Conservation (phyloP, 164 flowering plant species). For the Akebia trifoliata region DNA sequence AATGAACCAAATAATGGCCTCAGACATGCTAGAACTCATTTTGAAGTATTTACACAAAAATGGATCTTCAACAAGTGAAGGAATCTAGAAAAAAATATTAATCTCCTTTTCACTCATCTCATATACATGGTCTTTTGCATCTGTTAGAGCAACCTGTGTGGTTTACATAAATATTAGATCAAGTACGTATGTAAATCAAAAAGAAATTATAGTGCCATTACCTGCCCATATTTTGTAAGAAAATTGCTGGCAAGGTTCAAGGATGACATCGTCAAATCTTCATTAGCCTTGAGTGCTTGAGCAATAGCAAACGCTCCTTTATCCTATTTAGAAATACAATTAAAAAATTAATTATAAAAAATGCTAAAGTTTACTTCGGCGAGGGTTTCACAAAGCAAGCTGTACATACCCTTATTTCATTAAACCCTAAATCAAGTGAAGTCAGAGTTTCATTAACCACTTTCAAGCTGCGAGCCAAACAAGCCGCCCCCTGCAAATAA, state of each 20-base stretch:
- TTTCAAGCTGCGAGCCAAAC: slow-evolving; percentile 87
- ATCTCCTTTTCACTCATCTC: slow-evolving; percentile 90
- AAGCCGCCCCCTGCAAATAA: slow-evolving; percentile 65
- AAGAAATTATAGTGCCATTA: slow-evolving; percentile 10
- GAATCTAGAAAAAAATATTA: slow-evolving; percentile 44
- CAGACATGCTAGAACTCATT: slow-evolving; percentile 3
- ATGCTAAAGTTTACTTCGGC: background rate
- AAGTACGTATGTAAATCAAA: background rate
- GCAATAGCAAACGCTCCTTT: slow-evolving; percentile 93
- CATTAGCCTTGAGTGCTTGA: slow-evolving; percentile 92
- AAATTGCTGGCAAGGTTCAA: slow-evolving; percentile 79
- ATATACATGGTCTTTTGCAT: slow-evolving; percentile 85
- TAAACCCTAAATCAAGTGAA: slow-evolving; percentile 81
- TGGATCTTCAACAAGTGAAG: slow-evolving; percentile 8
- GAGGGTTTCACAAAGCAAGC: background rate
- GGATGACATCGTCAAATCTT: slow-evolving; percentile 68
- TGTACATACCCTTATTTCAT: slow-evolving; percentile 79
- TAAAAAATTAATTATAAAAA: slow-evolving; percentile 1
- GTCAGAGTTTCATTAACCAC: slow-evolving; percentile 87
- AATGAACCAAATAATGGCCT: slow-evolving; percentile 11
- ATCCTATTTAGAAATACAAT: slow-evolving; percentile 44
- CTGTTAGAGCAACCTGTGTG: slow-evolving; percentile 79
- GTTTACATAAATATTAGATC: background rate
- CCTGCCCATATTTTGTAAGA: slow-evolving; percentile 94
- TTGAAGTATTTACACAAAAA: slow-evolving; percentile 6